A percentile compares a stretch with the other conserved stretches of the same genome.
Conservation (phyloP, 495 filamentous ascomycete genomes). For the Gamarada debralockiae region DNA sequence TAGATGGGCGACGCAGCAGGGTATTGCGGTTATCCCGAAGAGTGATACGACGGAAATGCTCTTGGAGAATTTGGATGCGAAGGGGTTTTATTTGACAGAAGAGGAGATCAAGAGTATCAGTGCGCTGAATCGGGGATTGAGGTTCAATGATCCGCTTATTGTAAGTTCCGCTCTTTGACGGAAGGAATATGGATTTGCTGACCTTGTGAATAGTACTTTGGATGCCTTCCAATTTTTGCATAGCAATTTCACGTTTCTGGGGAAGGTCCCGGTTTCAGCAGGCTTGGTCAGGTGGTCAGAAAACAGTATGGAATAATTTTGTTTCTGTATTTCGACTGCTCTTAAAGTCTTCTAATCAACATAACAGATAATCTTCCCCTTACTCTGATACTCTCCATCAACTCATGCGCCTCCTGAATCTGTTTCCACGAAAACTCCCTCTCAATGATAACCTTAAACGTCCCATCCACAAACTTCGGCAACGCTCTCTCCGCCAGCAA, state of each 20-base stretch:
- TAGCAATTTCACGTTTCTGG: too few relatives aligned
- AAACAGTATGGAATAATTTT: too few relatives aligned
- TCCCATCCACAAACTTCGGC: conserved; percentile 54
- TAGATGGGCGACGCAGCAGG: conserved; percentile 89
- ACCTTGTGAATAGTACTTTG: conserved; percentile 9
- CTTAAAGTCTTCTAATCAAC: conserved; percentile 20
- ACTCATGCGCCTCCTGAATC: conserved; percentile 70
- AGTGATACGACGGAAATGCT: conserved; percentile 44
- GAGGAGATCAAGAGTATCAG: conserved; percentile 65
- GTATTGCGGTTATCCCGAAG: conserved; percentile 82
- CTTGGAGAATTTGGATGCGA: conserved; percentile 59
- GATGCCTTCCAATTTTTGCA: conserved; percentile 8
- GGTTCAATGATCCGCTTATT: conserved; percentile 69
- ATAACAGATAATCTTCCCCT: conserved; percentile 71
- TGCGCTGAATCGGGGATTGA: conserved; percentile 61
- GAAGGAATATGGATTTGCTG: background rate
- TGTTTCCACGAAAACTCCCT: conserved; percentile 72
- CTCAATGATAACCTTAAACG: conserved; percentile 69
- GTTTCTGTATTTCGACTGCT: too few relatives aligned
- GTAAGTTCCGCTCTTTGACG: background rate
- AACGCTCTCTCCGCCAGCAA: conserved; percentile 61
- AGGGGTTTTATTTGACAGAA: conserved; percentile 60
- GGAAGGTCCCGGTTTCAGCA: too few relatives aligned
- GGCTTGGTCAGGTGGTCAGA: too few relatives aligned
- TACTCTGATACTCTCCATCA: conserved; percentile 75